Evolutionary conservation across 148 eudicot genomes (phyloP).

Genomic region (Nepenthes mirabilis): DNA sequence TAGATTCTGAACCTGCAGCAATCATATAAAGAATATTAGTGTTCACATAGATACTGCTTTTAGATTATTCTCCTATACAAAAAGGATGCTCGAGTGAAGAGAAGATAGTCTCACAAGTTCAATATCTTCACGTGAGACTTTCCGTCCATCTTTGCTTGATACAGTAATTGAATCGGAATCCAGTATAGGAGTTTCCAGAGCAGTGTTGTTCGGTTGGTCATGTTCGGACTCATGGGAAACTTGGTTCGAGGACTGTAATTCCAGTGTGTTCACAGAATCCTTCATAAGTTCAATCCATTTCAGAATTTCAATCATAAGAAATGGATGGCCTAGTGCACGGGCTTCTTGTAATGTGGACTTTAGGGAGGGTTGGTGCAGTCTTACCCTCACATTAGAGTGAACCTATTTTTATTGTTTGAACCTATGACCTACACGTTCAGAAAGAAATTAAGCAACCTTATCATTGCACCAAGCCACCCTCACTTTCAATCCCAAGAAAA

Average conservation of each 20-base stretch:
- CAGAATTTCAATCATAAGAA: too few species aligned
- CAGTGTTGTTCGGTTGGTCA: conserved; percentile 39
- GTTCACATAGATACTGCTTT: not conserved
- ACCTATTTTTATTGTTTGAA: too few species aligned
- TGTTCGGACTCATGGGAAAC: conserved; percentile 50
- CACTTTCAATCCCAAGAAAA: too few species aligned
- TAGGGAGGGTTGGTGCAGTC: too few species aligned
- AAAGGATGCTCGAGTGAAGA: not conserved
- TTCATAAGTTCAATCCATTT: conserved; percentile 4
- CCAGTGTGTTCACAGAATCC: conserved; percentile 42
- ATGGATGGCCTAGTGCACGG: too few species aligned
- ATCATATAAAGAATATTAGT: conserved; percentile 3
- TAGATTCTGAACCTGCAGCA: conserved; percentile 61
- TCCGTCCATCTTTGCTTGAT: conserved; percentile 78
- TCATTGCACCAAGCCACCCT: too few species aligned
- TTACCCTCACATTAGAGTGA: too few species aligned
- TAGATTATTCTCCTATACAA: not conserved
- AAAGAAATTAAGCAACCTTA: too few species aligned
- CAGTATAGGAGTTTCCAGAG: conserved; percentile 33
- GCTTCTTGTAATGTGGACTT: too few species aligned
- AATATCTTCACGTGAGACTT: conserved; percentile 94
- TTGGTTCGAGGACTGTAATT: conserved; percentile 35
- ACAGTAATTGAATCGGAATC: conserved; percentile 80
- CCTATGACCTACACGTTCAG: too few species aligned
- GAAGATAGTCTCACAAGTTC: conserved; percentile 56